Evolutionary conservation across 2,329 filamentous ascomycete species (phyloP), one percentile per base, ranked within the genome.

Genomic region (Alternaria rosae): DNA sequence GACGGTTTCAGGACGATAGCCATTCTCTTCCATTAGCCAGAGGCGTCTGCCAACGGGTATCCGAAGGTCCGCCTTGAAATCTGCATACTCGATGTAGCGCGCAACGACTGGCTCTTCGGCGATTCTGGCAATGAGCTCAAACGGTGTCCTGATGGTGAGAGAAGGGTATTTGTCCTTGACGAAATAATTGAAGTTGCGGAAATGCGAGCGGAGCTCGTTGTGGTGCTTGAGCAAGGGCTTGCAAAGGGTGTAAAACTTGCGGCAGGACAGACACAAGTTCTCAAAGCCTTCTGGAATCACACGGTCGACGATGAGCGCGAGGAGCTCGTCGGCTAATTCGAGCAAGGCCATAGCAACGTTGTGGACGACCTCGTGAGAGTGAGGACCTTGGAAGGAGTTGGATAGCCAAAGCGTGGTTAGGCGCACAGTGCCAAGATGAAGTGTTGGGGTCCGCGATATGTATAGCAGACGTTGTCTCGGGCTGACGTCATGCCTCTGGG

Each of bases 1-100:
- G 48, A 65, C 59, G 35, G 59, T 65, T 26, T 64, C 62, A 50
- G 58, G 58, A 65, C 53, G 62, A 65, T 65, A 65, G 58, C 58
- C 62, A 61, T 48, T 50, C 21, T 38, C 35, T 65, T 65, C 62
- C 62, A 65, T 65, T 17, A 44, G 30, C 62, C 62, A 65, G 28
- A 61, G 54, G 42, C 28, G 35, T 50, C 26, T n/a, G 32, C 57
- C 58, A 26, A 53, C 54, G 54, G 54, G 59, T 59, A 55, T 54
- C 35, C 35, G 35, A 59, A 48, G 42, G 45, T 65, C 62, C 54
- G 42, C 30, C 59, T 53, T 53, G 43, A 65, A 62, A 53, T 65
- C 54, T 59, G 62, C 62, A 59, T 62, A 54, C 59, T 59, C 17
- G 25, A 65, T 65, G 62, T 65, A 65, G 59, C 62, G 62, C 42